Base-by-base conservation (phyloP, 2,329 filamentous ascomycete genomes). In the Curvularia spicifera region DNA sequence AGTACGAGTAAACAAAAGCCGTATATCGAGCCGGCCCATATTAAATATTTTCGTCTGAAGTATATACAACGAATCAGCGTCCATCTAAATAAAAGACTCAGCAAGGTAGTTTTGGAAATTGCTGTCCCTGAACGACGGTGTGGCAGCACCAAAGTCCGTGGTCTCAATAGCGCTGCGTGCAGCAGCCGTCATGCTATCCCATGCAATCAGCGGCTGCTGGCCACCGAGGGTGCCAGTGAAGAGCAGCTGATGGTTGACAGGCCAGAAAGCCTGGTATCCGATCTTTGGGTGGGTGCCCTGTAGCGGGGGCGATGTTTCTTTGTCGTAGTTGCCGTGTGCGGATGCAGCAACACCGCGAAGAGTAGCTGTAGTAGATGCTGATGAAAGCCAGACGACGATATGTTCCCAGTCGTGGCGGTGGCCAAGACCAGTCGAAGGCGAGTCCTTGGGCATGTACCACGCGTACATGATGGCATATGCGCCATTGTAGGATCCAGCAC, bases 361-460 rank as follows among this genome's bases (percentile, higher is more conserved):
- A 0, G 77, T 80, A 0, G 81, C 77, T 0, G 73, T 68, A 0
- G 72, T 72, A 1, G 76, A 76, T 2, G 76, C 71, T 9, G 73
- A 72, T 0, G 76, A 74, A 0, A 86, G 77, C 81, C 81, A 85
- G 26, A 85, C 77, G 35, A 85, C 80, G 0, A 80, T 74, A n/a
- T 80, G 81, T 63, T 85, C 83, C 83, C 83, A 85, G 65, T 85
- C 83, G 69, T 85, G 81, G 20, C 82, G 79, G 63, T 85, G 83
- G 8, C 83, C 83, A 3, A 83, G 68, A 0, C 78, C 80, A 2
- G 70, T 57, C 0, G 75, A 76, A 0, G 80, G 80, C 26, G 73
- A 73, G 68, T 84, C 82, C 55, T 83, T 85, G 39, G 80, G 78
- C 69, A 80, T 78, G 67, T 81, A 82, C 83, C 82, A 85, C 3